Evolutionary conservation across 2,329 filamentous ascomycete genomes (phyloP).

Genomic region (Neofusicoccum parvum): DNA sequence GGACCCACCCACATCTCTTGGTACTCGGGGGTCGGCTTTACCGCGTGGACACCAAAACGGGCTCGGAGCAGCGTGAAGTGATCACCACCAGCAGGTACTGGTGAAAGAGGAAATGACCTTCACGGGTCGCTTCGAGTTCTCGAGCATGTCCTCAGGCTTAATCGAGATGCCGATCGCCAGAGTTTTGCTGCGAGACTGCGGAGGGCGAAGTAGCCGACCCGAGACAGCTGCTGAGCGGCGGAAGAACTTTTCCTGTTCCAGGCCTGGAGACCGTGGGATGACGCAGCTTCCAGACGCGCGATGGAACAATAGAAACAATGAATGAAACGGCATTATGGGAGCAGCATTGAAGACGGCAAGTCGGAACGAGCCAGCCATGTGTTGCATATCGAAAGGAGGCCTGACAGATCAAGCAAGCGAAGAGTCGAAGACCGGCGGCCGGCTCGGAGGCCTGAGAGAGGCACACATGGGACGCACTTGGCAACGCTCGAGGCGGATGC

Average conservation of each 20-base stretch:
- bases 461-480: not conserved
- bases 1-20: not conserved
- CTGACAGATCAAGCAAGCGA: not conserved
- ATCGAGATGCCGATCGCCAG: not conserved
- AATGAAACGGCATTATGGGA: not conserved
- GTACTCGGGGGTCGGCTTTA: not conserved
- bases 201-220: not conserved
- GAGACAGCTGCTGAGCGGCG: not conserved
- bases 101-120: not conserved
- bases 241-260: not conserved
- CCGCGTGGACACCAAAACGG: not conserved
- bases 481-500: not conserved
- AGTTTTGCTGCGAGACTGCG: not conserved
- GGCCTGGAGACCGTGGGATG: not conserved
- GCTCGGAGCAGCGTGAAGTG: not conserved
- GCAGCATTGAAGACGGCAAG: not conserved
- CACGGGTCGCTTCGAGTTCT: not conserved
- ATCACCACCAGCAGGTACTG: not conserved
- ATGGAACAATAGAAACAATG: not conserved
- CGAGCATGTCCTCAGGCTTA: not conserved
- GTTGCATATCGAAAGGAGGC: constrained; percentile 12
- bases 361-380: constrained; percentile 2
- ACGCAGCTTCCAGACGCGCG: not conserved
- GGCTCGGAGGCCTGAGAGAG: not conserved
- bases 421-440: not conserved